These are phyloP conservation scores for Arthroderma sp. DNA, from an alignment of 2,329 filamentous ascomycete species.

Conservation along the genomic window DNA sequence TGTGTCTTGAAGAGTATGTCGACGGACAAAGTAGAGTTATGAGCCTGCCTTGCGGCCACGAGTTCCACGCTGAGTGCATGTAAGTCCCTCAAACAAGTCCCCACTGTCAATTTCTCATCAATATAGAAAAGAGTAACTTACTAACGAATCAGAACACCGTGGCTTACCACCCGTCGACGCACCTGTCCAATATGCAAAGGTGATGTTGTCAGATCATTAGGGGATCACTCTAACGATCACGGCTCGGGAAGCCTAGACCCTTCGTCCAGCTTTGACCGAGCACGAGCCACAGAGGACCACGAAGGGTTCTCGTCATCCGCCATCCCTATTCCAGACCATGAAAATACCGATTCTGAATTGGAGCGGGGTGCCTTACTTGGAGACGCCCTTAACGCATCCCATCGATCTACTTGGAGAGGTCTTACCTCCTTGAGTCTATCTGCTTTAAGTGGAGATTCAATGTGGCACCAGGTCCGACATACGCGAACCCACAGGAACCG, in stretches of 20 bases:
- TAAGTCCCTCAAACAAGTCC: conserved; percentile 43
- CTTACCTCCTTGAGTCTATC: conserved; percentile 35
- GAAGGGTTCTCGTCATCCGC: conserved; percentile 42
- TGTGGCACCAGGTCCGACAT: conserved; percentile 32
- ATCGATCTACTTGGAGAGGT: conserved; percentile 33
- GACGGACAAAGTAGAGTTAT: conserved; percentile 91
- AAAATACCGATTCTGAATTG: conserved; percentile 31
- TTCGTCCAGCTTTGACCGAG: conserved; percentile 36
- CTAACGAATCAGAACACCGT: conserved; percentile 59
- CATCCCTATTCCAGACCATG: conserved; percentile 33
- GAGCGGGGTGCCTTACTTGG: conserved; percentile 33
- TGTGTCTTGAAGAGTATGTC: conserved; percentile 91
- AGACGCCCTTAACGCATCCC: conserved; percentile 16
- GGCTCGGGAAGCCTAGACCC: conserved; percentile 25
- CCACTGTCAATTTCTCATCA: not conserved
- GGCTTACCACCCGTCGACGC: conserved; percentile 84
- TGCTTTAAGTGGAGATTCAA: conserved; percentile 36
- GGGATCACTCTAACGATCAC: conserved; percentile 3
- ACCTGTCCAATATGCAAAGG: conserved; percentile 99
- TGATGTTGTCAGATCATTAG: conserved; percentile 63
- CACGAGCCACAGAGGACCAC: conserved; percentile 33
- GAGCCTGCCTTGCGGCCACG: conserved; percentile 93
- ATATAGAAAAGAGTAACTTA: conserved; percentile 9
- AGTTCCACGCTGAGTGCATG: conserved; percentile 98
- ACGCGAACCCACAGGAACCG: conserved; percentile 26